Evolutionary conservation across 305 asterid species (phyloP), one percentile per base, ranked within the genome.

Genomic region (Withania somnifera): DNA sequence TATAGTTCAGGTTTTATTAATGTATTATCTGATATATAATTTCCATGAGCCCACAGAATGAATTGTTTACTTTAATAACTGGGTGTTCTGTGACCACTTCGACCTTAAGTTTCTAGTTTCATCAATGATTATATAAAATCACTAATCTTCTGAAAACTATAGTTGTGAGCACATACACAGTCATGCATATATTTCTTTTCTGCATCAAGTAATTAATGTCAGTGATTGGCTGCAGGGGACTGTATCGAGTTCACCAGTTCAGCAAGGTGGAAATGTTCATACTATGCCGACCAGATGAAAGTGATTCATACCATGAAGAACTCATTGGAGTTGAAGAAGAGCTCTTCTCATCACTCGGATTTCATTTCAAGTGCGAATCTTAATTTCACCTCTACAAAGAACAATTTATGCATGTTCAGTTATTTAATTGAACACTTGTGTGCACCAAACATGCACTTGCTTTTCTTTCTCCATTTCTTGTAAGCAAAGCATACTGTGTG

Each of bases 191-290:
- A 2, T 28, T 50, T 75, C 15, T 52, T 53, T 60, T 52, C 79
- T 77, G 64, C 83, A 17, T 82, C 52, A 67, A 81, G 82, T 66
- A 82, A 51, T 63, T 83, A 57, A 69, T 63, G 52, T 63, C 81
- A 58, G 11, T 81, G 84, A 50, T 81, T 85, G 87, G 28, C 38
- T 81, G 82, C 92, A 96, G 98, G 92, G 98, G 98, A 64, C 98
- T 96, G 67, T 96, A 94, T 84, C 93, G 98, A 87, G 98, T 96
- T 79, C 98, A 96, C 89, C 98, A 94, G 86, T 96, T 94, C 86
- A 94, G 99, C 93, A 96, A 96, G 92, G 99, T 94, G 83, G 98
- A 96, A 90, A 94, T 96, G 98, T 96, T 96, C 89, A 80, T 96
- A 60, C 84, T 94, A 24, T 96, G 99, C 93, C 88, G 89, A 77